Evolutionary conservation across 768 basidiomycete genomes (phyloP), one percentile per base, ranked within the genome.

Genomic region (Russula sp.): DNA sequence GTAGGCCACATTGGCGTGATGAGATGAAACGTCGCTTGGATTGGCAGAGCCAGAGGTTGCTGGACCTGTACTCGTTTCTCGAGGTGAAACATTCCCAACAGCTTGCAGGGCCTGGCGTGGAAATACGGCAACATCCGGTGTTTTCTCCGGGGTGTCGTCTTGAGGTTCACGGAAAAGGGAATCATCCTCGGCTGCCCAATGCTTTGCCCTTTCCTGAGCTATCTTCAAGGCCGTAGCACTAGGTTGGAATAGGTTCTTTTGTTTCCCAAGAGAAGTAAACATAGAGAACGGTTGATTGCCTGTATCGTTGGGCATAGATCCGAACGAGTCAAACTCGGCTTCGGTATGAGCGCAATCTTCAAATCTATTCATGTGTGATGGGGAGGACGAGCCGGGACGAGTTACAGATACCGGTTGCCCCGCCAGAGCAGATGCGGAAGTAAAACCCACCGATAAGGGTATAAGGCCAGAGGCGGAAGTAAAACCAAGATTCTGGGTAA

Each of bases 161-260:
- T 30, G 46, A 42, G 7, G 46, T 1, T 20, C 50, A 40, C 10
- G 14, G 9, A 14, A 5, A 5, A 59, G 11, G 22, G 11, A n/a
- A n/a, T 40, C 26, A 9, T 69, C 69, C 44, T 65, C 64, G 20
- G 44, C 57, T 53, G 49, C 67, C 69, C 66, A 65, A 20, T 49
- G 64, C 46, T 61, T 58, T 50, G 48, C 52, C 38, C 44, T 51
- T 56, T 60, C 62, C 24, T 32, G 18, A 32, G 67, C 64, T 20
- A 38, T 50, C 55, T 13, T 59, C 13, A 66, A 16, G 2, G 67
- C 68, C 14, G 48, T 26, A 24, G 52, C 59, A 26, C 68, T 69
- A 14, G 34, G 61, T 34, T 59, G 57, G 34, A 66, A 65, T 13
- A 46, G 5, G 24, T 28, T 61, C 51, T 64, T 61, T 34, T 58